Evolutionary conservation across 116 monocot genomes (phyloP), one percentile per base, ranked within the genome.

Genomic region (Zostera marina): DNA sequence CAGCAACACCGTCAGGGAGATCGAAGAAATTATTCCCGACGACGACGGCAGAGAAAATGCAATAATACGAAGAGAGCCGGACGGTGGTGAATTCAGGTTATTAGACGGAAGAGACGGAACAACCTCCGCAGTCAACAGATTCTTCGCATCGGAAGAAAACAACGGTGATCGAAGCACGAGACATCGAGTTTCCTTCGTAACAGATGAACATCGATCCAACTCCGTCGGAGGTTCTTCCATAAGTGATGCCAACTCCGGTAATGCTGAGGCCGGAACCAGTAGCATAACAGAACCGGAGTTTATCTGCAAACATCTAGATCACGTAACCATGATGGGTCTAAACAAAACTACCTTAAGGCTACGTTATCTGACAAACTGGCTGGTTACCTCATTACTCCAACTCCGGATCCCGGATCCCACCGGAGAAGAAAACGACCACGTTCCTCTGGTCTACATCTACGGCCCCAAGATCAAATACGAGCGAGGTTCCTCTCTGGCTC

Each of bases 261-360:
- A 32, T 49, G 49, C 14, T 4, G 15, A 8, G 8, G 47, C 15
- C 20, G 49, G 11, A 8, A 17, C 11, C 15, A 17, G 20, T 5
- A 8, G 59, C 25, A 75, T 82, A 73, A 71, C 74, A 76, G 96
- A 89, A 49, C 80, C 89, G 9, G 96, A 96, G 64, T 82, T 96
- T 11, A 38, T 80, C 14, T 96, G 96, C 67, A 75, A 72, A 45
- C 96, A 96, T 72, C 75, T 96, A 60, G 89, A 96, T 70, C 96
- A 96, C 73, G 83, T 85, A 40, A 82, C 85, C 44, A 69, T 66
- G 72, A 73, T 96, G 78, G 96, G 96, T 56, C 89, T 96, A 14
- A 96, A 85, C 67, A 96, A 82, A 73, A 89, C 89, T 57, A 80
- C 89, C 0, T 53, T 72, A 7, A 69, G 96, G 32, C 69, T 89